phyloP scores from a whole-genome alignment of 2,329 filamentous ascomycete genomes.

The Colletotrichum musae region DNA sequence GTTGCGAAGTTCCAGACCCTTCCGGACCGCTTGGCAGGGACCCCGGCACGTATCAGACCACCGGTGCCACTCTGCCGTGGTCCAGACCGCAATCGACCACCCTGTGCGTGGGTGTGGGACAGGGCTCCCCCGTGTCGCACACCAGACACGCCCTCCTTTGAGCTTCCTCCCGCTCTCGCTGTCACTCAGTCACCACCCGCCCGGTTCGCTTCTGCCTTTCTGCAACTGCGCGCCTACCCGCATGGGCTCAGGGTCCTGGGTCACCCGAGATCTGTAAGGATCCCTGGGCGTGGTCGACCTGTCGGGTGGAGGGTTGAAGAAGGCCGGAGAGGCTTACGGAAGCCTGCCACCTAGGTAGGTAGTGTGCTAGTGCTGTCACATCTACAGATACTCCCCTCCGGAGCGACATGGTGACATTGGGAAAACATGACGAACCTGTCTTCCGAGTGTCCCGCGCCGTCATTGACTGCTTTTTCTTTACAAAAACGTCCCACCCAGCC shows the following conservation, averaged over 20 bases:
- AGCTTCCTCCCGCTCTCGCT: neutral
- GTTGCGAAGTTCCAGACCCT: constrained; percentile 30
- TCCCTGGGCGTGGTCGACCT: constrained; percentile 18
- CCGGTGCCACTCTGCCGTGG: constrained; percentile 29
- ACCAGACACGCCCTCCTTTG: constrained; percentile 8
- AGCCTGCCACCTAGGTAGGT: neutral
- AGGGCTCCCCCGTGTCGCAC: constrained; percentile 7
- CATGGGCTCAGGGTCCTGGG: constrained; percentile 28
- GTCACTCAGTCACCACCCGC: constrained; percentile 1
- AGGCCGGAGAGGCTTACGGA: constrained; percentile 8
- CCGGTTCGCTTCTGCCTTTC: constrained; percentile 3
- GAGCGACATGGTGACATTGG: neutral
- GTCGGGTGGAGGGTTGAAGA: constrained; percentile 3
- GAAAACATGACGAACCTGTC: constrained; percentile 1
- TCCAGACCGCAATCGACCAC: constrained; percentile 39
- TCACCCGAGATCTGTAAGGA: constrained; percentile 15
- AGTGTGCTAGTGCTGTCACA: no score
- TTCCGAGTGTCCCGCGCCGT: constrained; percentile 15
- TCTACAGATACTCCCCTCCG: neutral
- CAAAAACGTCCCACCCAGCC: constrained; percentile 7
- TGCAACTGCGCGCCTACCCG: constrained; percentile 26
- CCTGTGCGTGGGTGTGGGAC: constrained; percentile 24
- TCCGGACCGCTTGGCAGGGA: constrained; percentile 35
- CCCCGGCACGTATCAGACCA: constrained; percentile 34
- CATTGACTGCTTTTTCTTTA: no score